Percentiles rank a stretch among this genome's conserved stretches.
Evolutionary conservation across 163 green algal species (phyloP).

Genomic region (Scenedesmus sp.): DNA sequence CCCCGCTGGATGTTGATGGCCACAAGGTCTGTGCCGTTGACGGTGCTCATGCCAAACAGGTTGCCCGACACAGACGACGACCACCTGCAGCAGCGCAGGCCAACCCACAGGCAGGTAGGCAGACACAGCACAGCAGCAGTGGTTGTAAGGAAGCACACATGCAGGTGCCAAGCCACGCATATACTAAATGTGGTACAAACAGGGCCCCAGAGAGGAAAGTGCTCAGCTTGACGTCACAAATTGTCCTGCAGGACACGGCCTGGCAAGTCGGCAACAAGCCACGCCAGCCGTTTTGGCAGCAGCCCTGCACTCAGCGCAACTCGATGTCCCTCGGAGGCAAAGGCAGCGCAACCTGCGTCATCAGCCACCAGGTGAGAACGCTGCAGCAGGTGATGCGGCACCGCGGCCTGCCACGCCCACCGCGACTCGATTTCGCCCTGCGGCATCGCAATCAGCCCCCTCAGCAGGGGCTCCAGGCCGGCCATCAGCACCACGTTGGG

Average conservation of each 20-base stretch:
- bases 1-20: conserved; percentile 61
- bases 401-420: neutral
- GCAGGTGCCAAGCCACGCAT: no score
- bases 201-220: no score
- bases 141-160: neutral
- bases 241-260: neutral
- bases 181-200: no score
- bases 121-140: neutral
- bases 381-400: no score
- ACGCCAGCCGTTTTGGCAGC: neutral
- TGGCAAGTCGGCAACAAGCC: no score
- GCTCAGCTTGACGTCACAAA: no score
- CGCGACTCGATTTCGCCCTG: neutral
- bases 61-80: neutral
- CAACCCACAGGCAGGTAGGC: no score
- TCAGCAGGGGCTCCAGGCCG: neutral
- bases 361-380: no score
- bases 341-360: no score
- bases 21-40: conserved; percentile 46
- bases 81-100: no score
- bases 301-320: neutral
- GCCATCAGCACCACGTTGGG: neutral
- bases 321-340: conserved; percentile 30
- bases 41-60: neutral
- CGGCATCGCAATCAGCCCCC: conserved; percentile 4